These are phyloP conservation scores for Helichrysum umbraculigerum DNA, from an alignment of 129 eudicot genomes.

Conservation along the genomic window DNA sequence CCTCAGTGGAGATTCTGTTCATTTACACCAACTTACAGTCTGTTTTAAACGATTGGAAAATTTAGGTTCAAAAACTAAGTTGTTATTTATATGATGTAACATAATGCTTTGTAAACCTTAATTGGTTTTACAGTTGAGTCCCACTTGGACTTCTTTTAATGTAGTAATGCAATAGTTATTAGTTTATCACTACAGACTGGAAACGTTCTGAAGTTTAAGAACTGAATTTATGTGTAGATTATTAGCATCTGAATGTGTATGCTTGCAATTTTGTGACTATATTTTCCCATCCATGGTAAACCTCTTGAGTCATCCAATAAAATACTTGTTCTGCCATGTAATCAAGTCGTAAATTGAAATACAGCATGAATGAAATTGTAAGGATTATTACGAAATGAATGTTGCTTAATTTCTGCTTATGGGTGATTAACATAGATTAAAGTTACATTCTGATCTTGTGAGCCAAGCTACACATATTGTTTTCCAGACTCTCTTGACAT, in stretches of 20 bases:
- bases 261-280: background rate
- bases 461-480: background rate
- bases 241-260: background rate
- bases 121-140: too few relatives aligned
- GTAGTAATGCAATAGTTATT: too few relatives aligned
- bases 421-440: background rate
- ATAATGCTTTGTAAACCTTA: too few relatives aligned
- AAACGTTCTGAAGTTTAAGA: too few relatives aligned
- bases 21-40: too few relatives aligned
- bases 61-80: too few relatives aligned
- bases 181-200: too few relatives aligned
- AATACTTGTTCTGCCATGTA: slow-evolving; percentile 3
- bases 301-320: background rate
- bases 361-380: too few relatives aligned
- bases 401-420: background rate
- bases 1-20: too few relatives aligned
- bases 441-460: slow-evolving; percentile 7
- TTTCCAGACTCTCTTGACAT: background rate
- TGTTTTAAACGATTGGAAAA: background rate
- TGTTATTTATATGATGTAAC: too few relatives aligned
- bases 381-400: background rate
- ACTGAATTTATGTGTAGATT: too few relatives aligned
- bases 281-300: background rate
- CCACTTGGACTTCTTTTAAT: background rate
- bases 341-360: too few relatives aligned